These are phyloP conservation scores for Aciculosporium take DNA, from an alignment of 2,329 filamentous ascomycete species.

Conservation along the genomic window DNA sequence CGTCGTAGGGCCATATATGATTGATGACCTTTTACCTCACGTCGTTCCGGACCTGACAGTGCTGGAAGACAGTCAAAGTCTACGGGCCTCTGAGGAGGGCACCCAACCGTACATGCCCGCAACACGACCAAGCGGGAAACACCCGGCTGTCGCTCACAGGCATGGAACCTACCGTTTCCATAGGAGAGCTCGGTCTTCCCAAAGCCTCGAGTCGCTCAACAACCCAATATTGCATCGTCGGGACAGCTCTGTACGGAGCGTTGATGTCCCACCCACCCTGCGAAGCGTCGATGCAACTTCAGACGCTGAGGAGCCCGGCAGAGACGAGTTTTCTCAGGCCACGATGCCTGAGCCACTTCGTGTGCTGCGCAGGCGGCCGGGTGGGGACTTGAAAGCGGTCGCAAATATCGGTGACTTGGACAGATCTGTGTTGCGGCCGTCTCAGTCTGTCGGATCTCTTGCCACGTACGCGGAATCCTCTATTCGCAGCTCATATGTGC, in stretches of 20 bases:
- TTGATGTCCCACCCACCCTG: constrained; percentile 34
- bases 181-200: constrained; percentile 31
- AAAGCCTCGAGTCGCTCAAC: constrained; percentile 33
- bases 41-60: constrained; percentile 33
- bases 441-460: constrained; percentile 44
- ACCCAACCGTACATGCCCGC: constrained; percentile 18
- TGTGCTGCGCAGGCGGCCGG: constrained; percentile 56
- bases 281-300: constrained; percentile 49
- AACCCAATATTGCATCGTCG: constrained; percentile 39
- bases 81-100: constrained; percentile 19
- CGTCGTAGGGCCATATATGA: constrained; percentile 21
- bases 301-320: constrained; percentile 36
- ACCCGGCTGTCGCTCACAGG: constrained; percentile 14
- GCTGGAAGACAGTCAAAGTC: constrained; percentile 16
- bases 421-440: constrained; percentile 31
- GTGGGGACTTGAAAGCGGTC: constrained; percentile 58
- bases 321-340: constrained; percentile 24
- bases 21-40: constrained; percentile 29
- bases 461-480: constrained; percentile 49
- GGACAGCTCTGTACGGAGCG: constrained; percentile 47
- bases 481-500: constrained; percentile 41
- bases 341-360: constrained; percentile 39
- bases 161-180: constrained; percentile 22
- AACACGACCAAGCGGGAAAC: constrained; percentile 12
- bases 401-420: constrained; percentile 51